Evolutionary conservation across 768 basidiomycete genomes (phyloP).

Genomic region (Boletus insuetus): DNA sequence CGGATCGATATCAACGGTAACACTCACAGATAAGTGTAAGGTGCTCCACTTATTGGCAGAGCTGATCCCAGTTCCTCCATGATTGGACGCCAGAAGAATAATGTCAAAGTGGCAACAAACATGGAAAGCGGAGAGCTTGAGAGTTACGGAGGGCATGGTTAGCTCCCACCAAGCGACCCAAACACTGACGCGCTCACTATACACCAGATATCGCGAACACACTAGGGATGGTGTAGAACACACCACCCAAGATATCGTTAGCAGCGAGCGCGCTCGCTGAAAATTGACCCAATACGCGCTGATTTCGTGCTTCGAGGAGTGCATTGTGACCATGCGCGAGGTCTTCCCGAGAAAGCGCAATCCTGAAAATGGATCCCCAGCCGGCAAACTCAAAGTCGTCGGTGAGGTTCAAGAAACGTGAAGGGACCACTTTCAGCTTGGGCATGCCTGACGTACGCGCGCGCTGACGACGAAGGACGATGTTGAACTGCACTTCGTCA

Average conservation of each 20-base stretch:
- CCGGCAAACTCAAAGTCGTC: slow-evolving; percentile 72
- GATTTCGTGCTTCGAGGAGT: slow-evolving; percentile 30
- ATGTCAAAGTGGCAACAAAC: slow-evolving; percentile 55
- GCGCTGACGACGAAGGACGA: slow-evolving; percentile 60
- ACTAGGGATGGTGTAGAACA: slow-evolving; percentile 68
- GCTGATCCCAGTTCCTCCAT: slow-evolving; percentile 73
- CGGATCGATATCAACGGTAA: background rate
- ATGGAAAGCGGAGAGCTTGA: slow-evolving; percentile 67
- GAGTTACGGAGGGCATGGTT: background rate
- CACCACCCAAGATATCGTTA: slow-evolving; percentile 63
- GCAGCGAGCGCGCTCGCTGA: slow-evolving; percentile 66
- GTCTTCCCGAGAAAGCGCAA: slow-evolving; percentile 47
- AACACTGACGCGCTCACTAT: slow-evolving; percentile 45
- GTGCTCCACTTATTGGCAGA: slow-evolving; percentile 66
- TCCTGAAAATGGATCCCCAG: slow-evolving; percentile 54
- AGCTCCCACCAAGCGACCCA: background rate
- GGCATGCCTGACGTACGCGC: slow-evolving; percentile 43
- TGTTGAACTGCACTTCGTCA: slow-evolving; percentile 47
- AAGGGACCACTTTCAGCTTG: slow-evolving; percentile 43
- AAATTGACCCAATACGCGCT: slow-evolving; percentile 55
- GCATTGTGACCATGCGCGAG: slow-evolving; percentile 31
- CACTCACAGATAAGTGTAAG: slow-evolving; percentile 65
- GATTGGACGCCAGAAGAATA: slow-evolving; percentile 73
- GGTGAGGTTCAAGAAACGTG: slow-evolving; percentile 59
- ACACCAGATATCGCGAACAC: slow-evolving; percentile 58